Conservation (phyloP, 257 asterid genomes). For the Mitragyna speciosa region DNA sequence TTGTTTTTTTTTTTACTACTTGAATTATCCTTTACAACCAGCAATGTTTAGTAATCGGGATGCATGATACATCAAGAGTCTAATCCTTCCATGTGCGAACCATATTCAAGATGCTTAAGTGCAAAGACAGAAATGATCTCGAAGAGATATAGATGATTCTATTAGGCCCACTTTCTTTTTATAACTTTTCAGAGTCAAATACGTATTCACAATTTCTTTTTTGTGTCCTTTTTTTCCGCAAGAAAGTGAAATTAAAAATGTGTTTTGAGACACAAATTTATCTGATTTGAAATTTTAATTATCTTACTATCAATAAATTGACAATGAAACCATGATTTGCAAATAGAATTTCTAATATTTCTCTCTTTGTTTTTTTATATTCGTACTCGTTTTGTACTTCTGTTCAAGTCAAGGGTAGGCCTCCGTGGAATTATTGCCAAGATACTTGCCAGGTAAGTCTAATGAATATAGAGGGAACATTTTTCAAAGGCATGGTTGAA, state of each 20-base stretch:
- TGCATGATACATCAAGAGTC: not conserved
- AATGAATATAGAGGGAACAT: too few species aligned
- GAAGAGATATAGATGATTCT: not conserved
- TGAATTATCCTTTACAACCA: not conserved
- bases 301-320: not conserved
- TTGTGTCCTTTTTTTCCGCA: not conserved
- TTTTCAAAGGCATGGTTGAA: too few species aligned
- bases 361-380: too few species aligned
- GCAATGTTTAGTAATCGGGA: not conserved
- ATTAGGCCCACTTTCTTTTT: not conserved
- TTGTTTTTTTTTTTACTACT: not conserved
- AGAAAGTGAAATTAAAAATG: not conserved
- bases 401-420: too few species aligned
- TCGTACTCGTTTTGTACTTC: not conserved
- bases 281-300: not conserved
- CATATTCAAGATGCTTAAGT: not conserved
- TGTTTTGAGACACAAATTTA: not conserved
- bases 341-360: too few species aligned
- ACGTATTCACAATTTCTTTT: not conserved
- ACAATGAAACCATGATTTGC: not conserved
- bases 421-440: too few species aligned
- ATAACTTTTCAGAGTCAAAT: not conserved
- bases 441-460: not conserved
- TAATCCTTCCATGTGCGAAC: slow-evolving; percentile 13
- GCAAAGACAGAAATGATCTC: not conserved